These are phyloP conservation scores for Tolypocladium album DNA, from an alignment of 2,329 filamentous ascomycete genomes.

Conservation along the genomic window DNA sequence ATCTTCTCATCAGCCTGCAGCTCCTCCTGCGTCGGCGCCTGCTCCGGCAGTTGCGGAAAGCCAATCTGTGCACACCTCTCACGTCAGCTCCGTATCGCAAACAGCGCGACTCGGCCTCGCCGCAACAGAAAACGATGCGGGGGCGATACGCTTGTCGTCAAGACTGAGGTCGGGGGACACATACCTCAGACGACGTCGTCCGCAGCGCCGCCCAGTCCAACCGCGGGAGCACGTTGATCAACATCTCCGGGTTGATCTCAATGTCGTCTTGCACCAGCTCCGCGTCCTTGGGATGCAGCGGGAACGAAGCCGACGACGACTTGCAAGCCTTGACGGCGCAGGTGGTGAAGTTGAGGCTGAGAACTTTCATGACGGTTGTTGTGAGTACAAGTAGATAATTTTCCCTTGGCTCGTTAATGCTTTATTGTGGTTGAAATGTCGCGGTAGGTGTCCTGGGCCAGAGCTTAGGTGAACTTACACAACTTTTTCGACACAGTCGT, in stretches of 20 bases:
- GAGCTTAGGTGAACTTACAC: slow-evolving; percentile 12
- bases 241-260: slow-evolving; percentile 68
- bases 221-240: slow-evolving; percentile 75
- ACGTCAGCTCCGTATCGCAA: background rate
- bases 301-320: slow-evolving; percentile 66
- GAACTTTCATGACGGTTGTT: slow-evolving; percentile 65
- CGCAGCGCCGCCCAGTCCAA: slow-evolving; percentile 80
- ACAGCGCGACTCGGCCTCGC: background rate
- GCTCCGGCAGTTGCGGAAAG: slow-evolving; percentile 60
- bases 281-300: slow-evolving; percentile 83
- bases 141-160: background rate
- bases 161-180: slow-evolving; percentile 7
- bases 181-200: slow-evolving; percentile 66
- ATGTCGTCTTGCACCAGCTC: slow-evolving; percentile 83
- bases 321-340: slow-evolving; percentile 96
- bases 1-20: slow-evolving; percentile 57
- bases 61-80: slow-evolving; percentile 48
- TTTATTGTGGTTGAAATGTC: background rate
- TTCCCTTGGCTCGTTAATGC: background rate
- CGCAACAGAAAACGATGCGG: background rate
- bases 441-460: background rate
- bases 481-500: slow-evolving; percentile 15
- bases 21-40: slow-evolving; percentile 51
- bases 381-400: background rate
- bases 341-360: slow-evolving; percentile 92